Evolutionary conservation across 2,329 filamentous ascomycete species (phyloP).

Genomic region (Beauveria caledonica): DNA sequence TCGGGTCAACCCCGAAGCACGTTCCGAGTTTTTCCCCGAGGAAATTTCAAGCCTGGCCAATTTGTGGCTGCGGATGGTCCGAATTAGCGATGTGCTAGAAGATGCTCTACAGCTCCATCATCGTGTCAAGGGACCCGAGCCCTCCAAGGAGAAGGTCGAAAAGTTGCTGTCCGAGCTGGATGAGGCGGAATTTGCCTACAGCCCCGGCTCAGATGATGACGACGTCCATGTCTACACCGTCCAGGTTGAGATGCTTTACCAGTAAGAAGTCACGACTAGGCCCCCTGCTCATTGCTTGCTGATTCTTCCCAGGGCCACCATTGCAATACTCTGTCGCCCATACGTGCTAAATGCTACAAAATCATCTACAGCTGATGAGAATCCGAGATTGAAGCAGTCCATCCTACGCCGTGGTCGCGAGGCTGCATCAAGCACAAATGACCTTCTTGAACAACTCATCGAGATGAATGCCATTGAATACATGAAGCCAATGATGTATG

Average conservation of each 20-base stretch:
- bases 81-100: not conserved
- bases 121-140: not conserved
- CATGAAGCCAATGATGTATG: constrained; percentile 7
- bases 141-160: not conserved
- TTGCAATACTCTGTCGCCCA: not conserved
- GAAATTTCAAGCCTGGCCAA: not conserved
- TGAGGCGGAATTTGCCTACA: not conserved
- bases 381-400: not conserved
- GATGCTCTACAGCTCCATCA: not conserved
- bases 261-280: not conserved
- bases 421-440: constrained; percentile 5
- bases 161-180: not conserved
- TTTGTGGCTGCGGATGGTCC: not conserved
- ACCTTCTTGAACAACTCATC: not conserved
- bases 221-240: not conserved
- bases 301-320: not conserved
- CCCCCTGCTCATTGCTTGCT: not conserved
- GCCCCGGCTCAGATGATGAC: not conserved
- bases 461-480: not conserved
- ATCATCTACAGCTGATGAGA: not conserved
- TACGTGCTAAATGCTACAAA: not conserved
- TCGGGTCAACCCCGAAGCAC: not conserved
- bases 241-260: not conserved
- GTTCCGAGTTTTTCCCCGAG: not conserved
- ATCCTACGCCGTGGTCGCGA: not conserved